Evolutionary conservation across 805 yeast genomes (phyloP).

Genomic region (Kluyveromyces aestuarii): DNA sequence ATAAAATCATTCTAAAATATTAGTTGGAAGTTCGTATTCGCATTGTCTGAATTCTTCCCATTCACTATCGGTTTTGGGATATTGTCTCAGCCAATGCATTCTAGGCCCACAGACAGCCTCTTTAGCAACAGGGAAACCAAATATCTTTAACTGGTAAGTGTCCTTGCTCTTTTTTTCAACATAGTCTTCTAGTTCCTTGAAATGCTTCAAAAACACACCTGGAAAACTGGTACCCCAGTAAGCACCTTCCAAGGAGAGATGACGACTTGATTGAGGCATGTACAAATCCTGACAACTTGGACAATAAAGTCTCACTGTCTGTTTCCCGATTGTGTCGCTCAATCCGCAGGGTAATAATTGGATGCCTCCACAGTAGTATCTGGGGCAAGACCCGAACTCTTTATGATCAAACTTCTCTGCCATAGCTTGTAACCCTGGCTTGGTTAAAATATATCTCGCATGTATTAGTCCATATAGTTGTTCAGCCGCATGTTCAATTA

Average conservation of each 20-base stretch:
- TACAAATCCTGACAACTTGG: constrained; percentile 92
- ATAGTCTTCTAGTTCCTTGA: constrained; percentile 80
- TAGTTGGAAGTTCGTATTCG: constrained; percentile 48
- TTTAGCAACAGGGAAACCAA: constrained; percentile 80
- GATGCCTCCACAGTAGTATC: constrained; percentile 83
- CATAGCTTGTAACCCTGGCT: constrained; percentile 82
- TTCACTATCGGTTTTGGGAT: constrained; percentile 57
- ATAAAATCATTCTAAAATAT: not conserved
- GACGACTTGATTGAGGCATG: constrained; percentile 78
- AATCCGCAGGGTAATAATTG: constrained; percentile 87
- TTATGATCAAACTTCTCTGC: constrained; percentile 88
- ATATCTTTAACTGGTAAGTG: constrained; percentile 60
- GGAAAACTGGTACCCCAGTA: constrained; percentile 95
- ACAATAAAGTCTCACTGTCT: constrained; percentile 86
- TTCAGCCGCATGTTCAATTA: constrained; percentile 86
- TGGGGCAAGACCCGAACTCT: constrained; percentile 87
- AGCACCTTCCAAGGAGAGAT: constrained; percentile 88
- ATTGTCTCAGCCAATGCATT: constrained; percentile 87
- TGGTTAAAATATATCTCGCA: constrained; percentile 81
- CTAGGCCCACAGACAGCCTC: constrained; percentile 77
- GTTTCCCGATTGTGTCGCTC: constrained; percentile 83
- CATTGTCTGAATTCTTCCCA: constrained; percentile 54
- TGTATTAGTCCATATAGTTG: constrained; percentile 88
- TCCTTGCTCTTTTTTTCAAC: constrained; percentile 49
- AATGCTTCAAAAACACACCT: constrained; percentile 82